Evolutionary conservation across 768 basidiomycete genomes (phyloP), one percentile per base, ranked within the genome.

Genomic region (Pleurotus cornucopiae): DNA sequence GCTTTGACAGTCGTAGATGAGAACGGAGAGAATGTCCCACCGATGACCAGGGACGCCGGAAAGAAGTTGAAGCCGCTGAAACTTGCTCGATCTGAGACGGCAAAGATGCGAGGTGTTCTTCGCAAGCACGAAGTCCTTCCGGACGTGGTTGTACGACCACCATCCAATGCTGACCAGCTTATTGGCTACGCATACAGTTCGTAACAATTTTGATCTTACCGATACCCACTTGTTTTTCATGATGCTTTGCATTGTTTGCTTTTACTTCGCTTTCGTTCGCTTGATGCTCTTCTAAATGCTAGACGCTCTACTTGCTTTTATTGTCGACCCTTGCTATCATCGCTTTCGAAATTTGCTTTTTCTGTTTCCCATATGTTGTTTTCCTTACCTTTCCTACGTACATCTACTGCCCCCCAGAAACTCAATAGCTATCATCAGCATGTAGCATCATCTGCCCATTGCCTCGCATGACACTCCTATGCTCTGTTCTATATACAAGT

Each of bases 61-160:
- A 79, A 76, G 67, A 74, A 76, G 61, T 61, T 85, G 69, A 85
- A 79, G 75, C 77, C 83, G 58, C 69, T 88, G 62, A 79, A 73
- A 60, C 81, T 89, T 57, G 73, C 72, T 46, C 74, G 85, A 60
- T 84, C 80, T 37, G 85, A 88, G 59, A 87, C 86, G 34, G 76
- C 73, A 65, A 86, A 82, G 68, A 68, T 80, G 66, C 81, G 85
- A 54, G 84, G 79, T 46, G 62, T 76, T 55, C 75, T 86, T 60
- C 73, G 82, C 63, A 77, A 77, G 67, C 69, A 67, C 39, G 84
- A 85, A 71, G 71, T 76, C 49, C 68, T 87, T 26, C 85, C 86
- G 30, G 75, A 79, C 40, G 82, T 87, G 25, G 75, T 85, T 54
- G 75, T 87, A 53, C 75, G 84, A 16, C 83, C 84, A 7, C 84